A percentile compares a stretch with the other conserved stretches of the same genome.
Conservation (phyloP, 352 stramenopile genomes). For the Globisporangium carolinianum region DNA sequence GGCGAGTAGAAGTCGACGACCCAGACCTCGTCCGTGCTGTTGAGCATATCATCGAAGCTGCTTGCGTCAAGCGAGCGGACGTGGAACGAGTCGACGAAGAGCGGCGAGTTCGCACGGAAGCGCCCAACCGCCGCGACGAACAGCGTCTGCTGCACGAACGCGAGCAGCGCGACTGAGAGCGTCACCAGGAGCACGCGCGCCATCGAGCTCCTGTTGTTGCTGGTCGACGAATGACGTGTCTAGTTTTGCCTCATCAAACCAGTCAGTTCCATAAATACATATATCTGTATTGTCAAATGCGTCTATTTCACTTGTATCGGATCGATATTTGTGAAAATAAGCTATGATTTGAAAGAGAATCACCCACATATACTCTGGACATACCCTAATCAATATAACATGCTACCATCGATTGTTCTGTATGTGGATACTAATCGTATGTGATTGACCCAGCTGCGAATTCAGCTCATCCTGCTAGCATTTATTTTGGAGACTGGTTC, state of each 20-base stretch:
- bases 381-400: no score
- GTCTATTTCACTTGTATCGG: background rate
- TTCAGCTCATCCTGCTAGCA: no score
- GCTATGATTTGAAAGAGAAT: no score
- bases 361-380: no score
- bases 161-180: background rate
- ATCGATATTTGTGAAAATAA: background rate
- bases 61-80: slow-evolving; percentile 30
- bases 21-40: slow-evolving; percentile 52
- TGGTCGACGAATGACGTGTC: background rate
- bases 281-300: background rate
- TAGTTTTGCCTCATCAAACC: background rate
- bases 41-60: slow-evolving; percentile 40
- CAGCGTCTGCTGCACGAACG: background rate
- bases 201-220: slow-evolving; percentile 1
- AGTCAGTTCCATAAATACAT: background rate
- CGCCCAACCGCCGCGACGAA: background rate
- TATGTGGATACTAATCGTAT: no score
- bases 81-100: slow-evolving; percentile 70
- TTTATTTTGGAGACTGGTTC: no score
- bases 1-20: slow-evolving; percentile 83
- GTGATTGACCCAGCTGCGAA: no score
- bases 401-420: no score
- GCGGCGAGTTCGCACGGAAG: slow-evolving; percentile 42
- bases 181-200: slow-evolving; percentile 34